Conservation (phyloP, 1,284 basidiomycete species). For the Anthracocystis setariae region DNA sequence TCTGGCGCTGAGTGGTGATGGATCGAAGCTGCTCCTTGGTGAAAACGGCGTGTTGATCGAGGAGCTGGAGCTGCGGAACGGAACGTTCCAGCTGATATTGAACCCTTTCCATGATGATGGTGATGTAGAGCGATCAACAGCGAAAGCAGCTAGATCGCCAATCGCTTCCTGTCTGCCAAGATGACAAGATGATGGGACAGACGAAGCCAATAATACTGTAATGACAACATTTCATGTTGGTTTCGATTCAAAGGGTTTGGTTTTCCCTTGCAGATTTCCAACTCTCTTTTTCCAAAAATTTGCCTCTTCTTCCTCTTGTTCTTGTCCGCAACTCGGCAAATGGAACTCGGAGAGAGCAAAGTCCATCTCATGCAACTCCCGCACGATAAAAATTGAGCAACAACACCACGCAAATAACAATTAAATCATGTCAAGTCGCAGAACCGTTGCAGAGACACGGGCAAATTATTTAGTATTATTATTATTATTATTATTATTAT, state of each 20-base stretch:
- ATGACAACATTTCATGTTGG: too few species aligned
- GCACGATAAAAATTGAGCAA: slow-evolving; percentile 7
- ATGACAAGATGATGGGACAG: not conserved
- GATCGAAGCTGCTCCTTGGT: slow-evolving; percentile 77
- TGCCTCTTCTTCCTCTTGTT: too few species aligned
- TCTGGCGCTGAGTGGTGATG: slow-evolving; percentile 85
- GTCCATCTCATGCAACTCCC: slow-evolving; percentile 1
- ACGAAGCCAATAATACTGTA: too few species aligned
- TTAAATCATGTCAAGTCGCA: too few species aligned
- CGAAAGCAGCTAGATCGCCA: too few species aligned
- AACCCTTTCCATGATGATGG: slow-evolving; percentile 82
- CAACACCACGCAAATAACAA: too few species aligned
- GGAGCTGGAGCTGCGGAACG: slow-evolving; percentile 93
- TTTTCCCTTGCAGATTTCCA: slow-evolving; percentile 2
- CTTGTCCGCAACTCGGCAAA: not conserved
- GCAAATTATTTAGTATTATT: too few species aligned
- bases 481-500: too few species aligned
- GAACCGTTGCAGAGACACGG: too few species aligned
- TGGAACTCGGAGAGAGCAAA: not conserved
- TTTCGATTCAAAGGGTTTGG: not conserved
- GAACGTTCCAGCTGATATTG: slow-evolving; percentile 96
- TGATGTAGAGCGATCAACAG: not conserved
- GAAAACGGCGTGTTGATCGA: slow-evolving; percentile 87
- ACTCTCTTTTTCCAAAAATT: slow-evolving; percentile 2
- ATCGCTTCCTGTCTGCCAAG: too few species aligned